These are phyloP conservation scores for Trichothecium sympodiale DNA, from an alignment of 2,329 filamentous ascomycete species.

Conservation along the genomic window DNA sequence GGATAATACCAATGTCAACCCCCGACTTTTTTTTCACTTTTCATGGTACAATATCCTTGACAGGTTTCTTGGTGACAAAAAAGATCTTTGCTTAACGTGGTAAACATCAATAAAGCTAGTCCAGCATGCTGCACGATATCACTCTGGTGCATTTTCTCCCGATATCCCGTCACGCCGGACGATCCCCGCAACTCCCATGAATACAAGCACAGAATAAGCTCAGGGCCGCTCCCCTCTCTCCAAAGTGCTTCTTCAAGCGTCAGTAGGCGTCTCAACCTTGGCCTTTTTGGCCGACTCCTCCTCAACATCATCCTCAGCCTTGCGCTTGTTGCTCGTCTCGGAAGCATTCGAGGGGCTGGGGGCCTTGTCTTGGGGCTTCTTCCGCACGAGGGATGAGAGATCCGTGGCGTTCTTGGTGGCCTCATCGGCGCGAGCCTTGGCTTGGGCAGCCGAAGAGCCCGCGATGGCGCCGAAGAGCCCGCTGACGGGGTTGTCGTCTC, in stretches of 20 bases:
- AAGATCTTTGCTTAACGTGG: too few relatives aligned
- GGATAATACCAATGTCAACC: too few relatives aligned
- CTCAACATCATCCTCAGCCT: conserved; percentile 31
- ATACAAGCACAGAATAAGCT: too few relatives aligned
- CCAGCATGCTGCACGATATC: background rate
- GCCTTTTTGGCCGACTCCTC: conserved; percentile 22
- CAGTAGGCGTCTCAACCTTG: conserved; percentile 18
- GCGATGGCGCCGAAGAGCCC: conserved; percentile 57
- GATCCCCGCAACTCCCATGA: background rate
- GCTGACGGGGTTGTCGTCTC: conserved; percentile 31
- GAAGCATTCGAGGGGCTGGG: conserved; percentile 12
- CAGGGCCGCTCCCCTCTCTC: background rate
- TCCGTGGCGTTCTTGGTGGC: conserved; percentile 66
- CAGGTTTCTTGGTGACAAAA: too few relatives aligned
- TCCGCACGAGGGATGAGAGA: conserved; percentile 62
- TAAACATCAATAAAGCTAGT: background rate
- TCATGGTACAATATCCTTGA: too few relatives aligned
- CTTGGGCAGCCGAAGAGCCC: conserved; percentile 43
- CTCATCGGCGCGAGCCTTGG: conserved; percentile 56
- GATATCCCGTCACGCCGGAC: background rate
- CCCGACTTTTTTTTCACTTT: too few relatives aligned
- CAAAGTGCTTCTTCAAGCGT: background rate
- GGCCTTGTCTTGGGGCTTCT: conserved; percentile 34
- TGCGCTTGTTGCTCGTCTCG: conserved; percentile 33
- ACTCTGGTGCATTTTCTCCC: background rate